Base-by-base conservation (phyloP, 257 asterid genomes). In the Ophiorrhiza pumila region DNA sequence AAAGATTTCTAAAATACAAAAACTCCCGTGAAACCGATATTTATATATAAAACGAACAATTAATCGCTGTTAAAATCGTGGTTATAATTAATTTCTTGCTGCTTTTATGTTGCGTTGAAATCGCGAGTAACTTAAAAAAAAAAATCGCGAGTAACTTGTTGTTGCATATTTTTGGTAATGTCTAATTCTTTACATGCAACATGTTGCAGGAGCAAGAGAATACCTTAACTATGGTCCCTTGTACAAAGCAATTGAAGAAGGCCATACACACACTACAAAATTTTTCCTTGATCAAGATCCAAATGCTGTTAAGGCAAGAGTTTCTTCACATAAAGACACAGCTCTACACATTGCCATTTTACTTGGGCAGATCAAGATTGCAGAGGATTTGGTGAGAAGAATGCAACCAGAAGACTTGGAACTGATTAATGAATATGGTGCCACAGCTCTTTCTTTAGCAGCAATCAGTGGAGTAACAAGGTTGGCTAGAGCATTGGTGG, bases 311-410 rank as follows among this genome's bases (percentile, higher is more conserved):
- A 71, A 68, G 66, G 80, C 77, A 41, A 85, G 72, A 71, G 23
- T 85, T 27, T 80, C 89, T 31, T 78, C 79, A 1, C 87, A 80
- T 31, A 68, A 65, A 0, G 85, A 85, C 27, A 85, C 83, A 13
- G 85, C 85, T 31, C 82, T 85, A 1, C 89, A 85, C 74, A 57
- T 82, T 66, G 85, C 87, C 45, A 78, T 78, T 67, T 64, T 80
- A 22, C 71, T 52, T 7, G 83, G 83, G 9, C 86, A 80, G 53
- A 69, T 58, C 2, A 60, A 65, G 31, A 80, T 85, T 57, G 86
- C 85, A 10, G 63, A 73, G 14, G 43, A 73, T 25, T 71, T 85
- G 68, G 77, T 80, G 5, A 68, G 11, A 27, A 39, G 0, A 55
- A 80, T 78, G 85, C 66, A 20, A 2, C 49, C 74, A 4, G 5